Conservation (phyloP, 2,329 filamentous ascomycete species). For the Claviceps capensis region DNA sequence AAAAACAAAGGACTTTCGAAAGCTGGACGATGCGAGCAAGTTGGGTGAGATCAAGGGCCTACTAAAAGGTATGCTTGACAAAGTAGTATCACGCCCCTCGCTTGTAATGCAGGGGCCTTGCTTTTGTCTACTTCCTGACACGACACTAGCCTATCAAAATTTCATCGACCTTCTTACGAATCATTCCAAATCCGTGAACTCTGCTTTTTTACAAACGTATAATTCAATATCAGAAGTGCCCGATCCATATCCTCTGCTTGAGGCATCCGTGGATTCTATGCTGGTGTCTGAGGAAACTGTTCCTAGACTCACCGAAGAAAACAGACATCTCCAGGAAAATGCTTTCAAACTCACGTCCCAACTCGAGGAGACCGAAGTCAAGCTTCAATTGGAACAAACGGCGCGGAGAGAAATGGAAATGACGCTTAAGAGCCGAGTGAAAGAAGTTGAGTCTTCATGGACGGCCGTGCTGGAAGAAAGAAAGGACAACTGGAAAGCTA, state of each 20-base stretch:
- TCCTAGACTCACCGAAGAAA: slow-evolving; percentile 79
- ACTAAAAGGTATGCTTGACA: slow-evolving; percentile 53
- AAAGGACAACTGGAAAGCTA: slow-evolving; percentile 89
- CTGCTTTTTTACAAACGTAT: slow-evolving; percentile 85
- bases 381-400: slow-evolving; percentile 63
- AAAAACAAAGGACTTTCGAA: slow-evolving; percentile 96
- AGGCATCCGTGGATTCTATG: slow-evolving; percentile 90
- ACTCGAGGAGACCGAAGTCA: slow-evolving; percentile 68
- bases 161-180: slow-evolving; percentile 96
- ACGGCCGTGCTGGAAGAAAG: slow-evolving; percentile 82
- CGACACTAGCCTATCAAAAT: slow-evolving; percentile 69
- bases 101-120: neutral
- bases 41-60: slow-evolving; percentile 78
- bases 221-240: slow-evolving; percentile 89
- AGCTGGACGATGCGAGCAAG: slow-evolving; percentile 80
- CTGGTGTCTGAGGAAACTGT: slow-evolving; percentile 85
- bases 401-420: slow-evolving; percentile 64
- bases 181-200: slow-evolving; percentile 88
- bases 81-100: neutral
- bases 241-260: slow-evolving; percentile 89
- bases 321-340: slow-evolving; percentile 69
- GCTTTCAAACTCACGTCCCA: slow-evolving; percentile 64
- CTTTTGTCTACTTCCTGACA: slow-evolving; percentile 8
- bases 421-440: slow-evolving; percentile 63
- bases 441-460: slow-evolving; percentile 86